Evolutionary conservation across 202 grass and related monocot species (phyloP).

Genomic region (Carex arenaria): DNA sequence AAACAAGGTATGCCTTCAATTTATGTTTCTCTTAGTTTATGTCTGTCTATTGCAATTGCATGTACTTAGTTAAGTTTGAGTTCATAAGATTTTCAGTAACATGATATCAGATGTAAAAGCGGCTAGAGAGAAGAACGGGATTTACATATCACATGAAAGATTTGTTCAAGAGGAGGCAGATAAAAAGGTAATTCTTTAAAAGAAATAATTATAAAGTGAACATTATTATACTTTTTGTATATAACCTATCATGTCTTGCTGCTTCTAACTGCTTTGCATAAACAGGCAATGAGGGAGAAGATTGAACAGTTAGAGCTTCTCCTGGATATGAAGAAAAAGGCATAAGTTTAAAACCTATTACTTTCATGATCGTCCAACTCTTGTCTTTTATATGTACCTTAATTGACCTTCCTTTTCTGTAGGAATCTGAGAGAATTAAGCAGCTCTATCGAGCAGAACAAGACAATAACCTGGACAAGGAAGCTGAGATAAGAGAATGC

Average conservation of each 20-base stretch:
- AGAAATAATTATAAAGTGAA: not conserved
- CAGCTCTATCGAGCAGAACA: slow-evolving; percentile 48
- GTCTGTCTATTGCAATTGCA: not conserved
- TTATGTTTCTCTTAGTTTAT: slow-evolving; percentile 17
- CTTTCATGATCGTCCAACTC: not conserved
- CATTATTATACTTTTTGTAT: slow-evolving; percentile 25
- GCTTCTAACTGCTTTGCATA: slow-evolving; percentile 17
- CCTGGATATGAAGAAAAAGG: slow-evolving; percentile 52
- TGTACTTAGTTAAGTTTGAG: not conserved
- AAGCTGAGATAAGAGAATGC: slow-evolving; percentile 55
- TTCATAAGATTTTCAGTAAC: slow-evolving; percentile 27
- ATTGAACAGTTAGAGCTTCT: slow-evolving; percentile 50
- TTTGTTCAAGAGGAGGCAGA: slow-evolving; percentile 64
- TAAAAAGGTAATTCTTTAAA: slow-evolving; percentile 54
- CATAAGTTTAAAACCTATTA: slow-evolving; percentile 25
- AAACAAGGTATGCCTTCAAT: slow-evolving; percentile 55
- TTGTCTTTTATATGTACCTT: slow-evolving; percentile 15
- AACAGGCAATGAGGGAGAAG: slow-evolving; percentile 59
- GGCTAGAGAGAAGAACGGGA: slow-evolving; percentile 80
- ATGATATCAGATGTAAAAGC: slow-evolving; percentile 71
- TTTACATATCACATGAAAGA: slow-evolving; percentile 76
- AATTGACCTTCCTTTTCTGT: slow-evolving; percentile 24
- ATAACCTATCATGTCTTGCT: slow-evolving; percentile 9
- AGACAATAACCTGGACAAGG: slow-evolving; percentile 46
- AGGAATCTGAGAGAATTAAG: slow-evolving; percentile 64